Base-by-base conservation (phyloP, 1,284 basidiomycete species). In the Papiliotrema terrestris region DNA sequence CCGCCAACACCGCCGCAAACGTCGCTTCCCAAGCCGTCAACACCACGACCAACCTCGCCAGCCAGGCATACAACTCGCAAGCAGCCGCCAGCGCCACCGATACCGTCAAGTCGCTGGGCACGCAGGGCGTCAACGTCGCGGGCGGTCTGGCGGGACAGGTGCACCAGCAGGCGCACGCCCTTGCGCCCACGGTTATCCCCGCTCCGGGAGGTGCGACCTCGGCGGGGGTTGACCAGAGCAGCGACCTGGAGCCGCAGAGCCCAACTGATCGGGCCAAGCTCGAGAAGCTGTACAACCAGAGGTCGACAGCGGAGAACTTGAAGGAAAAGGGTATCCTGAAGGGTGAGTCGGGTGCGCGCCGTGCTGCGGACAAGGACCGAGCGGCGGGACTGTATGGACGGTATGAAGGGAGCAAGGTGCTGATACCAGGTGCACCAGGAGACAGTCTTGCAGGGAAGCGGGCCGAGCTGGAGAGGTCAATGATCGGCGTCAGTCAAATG, bases 321-420 rank as follows among this genome's bases (percentile, higher is more conserved):
- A 80, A 88, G 57, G 84, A 85, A 46, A 82, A 84, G 62, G 87
- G 87, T 67, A 88, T 89, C 58, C 80, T 89, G 58, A 89, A 89
- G 77, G 84, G 87, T 84, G 57, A 52, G 78, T 68, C 8, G 26
- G 11, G 14, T 14, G 26, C 8, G 8, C n/a, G 20, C 17, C 15
- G 2, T 45, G 20, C 19, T 8, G 19, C 23, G 11, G 36, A 32
- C 17, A 49, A 11, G 35, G 29, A 38, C 14, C 19, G n/a, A n/a
- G n/a, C n/a, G n/a, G n/a, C n/a, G n/a, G n/a, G n/a, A n/a, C n/a
- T n/a, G n/a, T n/a, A n/a, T n/a, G 8, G 20, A 19, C 8, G 14
- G 47, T 38, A 9, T 43, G 14, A 19, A 11, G 42, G 9, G 42
- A 13, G 19, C 20, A 42, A 36, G 13, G 29, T 22, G 36, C 44